A percentile compares a stretch with the other conserved stretches of the same genome.
phyloP scores from a whole-genome alignment of 2,329 filamentous ascomycete genomes.

The Paecilomyces niveus region DNA sequence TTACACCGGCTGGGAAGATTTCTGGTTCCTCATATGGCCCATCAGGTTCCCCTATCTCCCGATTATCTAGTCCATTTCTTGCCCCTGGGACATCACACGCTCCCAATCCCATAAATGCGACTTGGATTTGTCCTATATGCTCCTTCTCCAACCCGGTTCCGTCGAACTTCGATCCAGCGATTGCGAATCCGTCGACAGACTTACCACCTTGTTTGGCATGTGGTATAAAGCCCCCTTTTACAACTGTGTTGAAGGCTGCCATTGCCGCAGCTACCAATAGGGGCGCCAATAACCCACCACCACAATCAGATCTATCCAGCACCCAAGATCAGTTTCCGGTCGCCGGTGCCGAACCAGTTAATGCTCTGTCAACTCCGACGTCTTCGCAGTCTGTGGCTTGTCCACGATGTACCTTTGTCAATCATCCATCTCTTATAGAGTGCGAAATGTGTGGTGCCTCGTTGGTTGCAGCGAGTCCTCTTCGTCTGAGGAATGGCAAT shows the following conservation, averaged over 20 bases:
- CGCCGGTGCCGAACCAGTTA: background rate
- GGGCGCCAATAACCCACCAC: slow-evolving; percentile 4
- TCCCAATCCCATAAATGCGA: slow-evolving; percentile 50
- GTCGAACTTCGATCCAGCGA: slow-evolving; percentile 82
- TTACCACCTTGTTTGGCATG: slow-evolving; percentile 85
- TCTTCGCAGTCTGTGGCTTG: slow-evolving; percentile 43
- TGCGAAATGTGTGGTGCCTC: slow-evolving; percentile 90
- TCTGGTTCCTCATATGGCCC: slow-evolving; percentile 27
- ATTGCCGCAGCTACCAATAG: slow-evolving; percentile 62
- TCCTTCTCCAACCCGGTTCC: slow-evolving; percentile 90
- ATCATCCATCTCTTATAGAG: slow-evolving; percentile 75
- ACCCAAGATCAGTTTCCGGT: background rate
- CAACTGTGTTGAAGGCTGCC: slow-evolving; percentile 77
- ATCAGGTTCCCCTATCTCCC: slow-evolving; percentile 23
- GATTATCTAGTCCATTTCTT: slow-evolving; percentile 21
- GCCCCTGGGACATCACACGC: slow-evolving; percentile 28
- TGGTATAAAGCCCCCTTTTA: slow-evolving; percentile 82
- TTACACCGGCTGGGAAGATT: slow-evolving; percentile 17
- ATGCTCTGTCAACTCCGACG: slow-evolving; percentile 1
- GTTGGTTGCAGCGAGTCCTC: slow-evolving; percentile 50
- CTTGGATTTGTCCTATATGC: slow-evolving; percentile 95
- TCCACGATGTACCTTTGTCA: slow-evolving; percentile 86
- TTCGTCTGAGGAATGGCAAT: slow-evolving; percentile 23
- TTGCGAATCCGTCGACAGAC: slow-evolving; percentile 70
- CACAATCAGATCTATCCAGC: background rate